Conservation (phyloP, 208 protist genomes). For the Leishmania turanica region DNA sequence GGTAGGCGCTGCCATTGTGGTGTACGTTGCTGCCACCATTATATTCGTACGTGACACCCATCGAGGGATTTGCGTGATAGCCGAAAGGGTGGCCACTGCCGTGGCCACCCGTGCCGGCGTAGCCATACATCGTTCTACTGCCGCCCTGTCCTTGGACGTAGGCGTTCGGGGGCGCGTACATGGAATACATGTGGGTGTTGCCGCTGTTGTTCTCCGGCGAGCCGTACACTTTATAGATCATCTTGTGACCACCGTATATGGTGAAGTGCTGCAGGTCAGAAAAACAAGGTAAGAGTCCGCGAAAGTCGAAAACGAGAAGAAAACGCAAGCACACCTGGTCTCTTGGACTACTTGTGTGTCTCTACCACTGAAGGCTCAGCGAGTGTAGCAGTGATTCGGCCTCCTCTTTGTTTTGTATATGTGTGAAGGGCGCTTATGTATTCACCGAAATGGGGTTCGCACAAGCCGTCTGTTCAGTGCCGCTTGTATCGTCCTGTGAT, state of each 20-base stretch:
- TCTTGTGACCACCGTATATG: constrained; percentile 19
- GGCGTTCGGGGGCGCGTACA: background rate
- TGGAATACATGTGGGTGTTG: background rate
- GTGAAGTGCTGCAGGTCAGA: background rate
- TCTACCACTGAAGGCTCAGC: background rate
- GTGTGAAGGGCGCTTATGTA: background rate
- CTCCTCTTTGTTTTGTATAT: background rate
- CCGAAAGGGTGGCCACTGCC: constrained; percentile 12
- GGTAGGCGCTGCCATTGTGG: background rate
- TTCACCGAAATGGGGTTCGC: background rate
- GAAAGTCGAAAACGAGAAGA: background rate
- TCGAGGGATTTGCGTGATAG: constrained; percentile 15
- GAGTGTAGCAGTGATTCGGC: background rate
- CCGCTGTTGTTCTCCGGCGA: background rate
- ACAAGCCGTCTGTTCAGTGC: background rate
- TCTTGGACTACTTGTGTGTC: background rate
- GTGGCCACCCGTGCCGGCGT: constrained; percentile 3
- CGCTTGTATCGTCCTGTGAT: background rate
- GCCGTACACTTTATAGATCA: constrained; percentile 28
- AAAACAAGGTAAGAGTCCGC: background rate
- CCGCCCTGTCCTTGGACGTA: background rate
- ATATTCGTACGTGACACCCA: constrained; percentile 22
- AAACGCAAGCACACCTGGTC: background rate
- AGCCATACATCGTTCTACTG: constrained; percentile 9
- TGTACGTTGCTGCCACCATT: background rate